Evolutionary conservation across 768 basidiomycete genomes (phyloP).

Genomic region (Coprinellus micaceus): DNA sequence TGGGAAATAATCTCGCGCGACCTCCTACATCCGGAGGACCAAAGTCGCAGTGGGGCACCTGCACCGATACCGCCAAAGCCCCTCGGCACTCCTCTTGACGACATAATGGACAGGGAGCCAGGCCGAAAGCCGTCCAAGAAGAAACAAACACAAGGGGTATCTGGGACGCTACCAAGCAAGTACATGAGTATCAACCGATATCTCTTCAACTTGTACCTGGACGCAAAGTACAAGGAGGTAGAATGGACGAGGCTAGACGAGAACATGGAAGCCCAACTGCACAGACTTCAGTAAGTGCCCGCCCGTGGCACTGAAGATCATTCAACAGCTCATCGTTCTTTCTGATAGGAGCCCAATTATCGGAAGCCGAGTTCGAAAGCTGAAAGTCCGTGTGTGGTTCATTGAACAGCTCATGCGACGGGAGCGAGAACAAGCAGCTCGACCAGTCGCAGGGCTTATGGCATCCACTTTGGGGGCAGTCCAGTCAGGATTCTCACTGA

Average conservation of each 20-base stretch:
- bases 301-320: background rate
- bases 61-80: no score
- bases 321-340: background rate
- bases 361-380: conserved; percentile 29
- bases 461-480: no score
- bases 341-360: conserved; percentile 28
- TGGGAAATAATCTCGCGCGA: conserved; percentile 1
- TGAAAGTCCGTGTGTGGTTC: conserved; percentile 39
- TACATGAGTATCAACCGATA: conserved; percentile 5
- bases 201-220: conserved; percentile 8
- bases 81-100: no score
- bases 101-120: no score
- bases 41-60: no score
- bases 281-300: conserved; percentile 27
- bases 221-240: conserved; percentile 16
- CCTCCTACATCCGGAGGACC: background rate
- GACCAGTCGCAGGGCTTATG: background rate
- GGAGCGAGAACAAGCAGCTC: conserved; percentile 6
- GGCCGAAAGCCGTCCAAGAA: no score
- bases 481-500: no score
- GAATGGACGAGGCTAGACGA: conserved; percentile 30
- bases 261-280: conserved; percentile 22
- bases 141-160: no score
- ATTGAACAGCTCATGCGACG: conserved; percentile 33
- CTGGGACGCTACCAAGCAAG: background rate